Conservation (phyloP, 2,329 filamentous ascomycete species). For the Alternaria metachromatica region DNA sequence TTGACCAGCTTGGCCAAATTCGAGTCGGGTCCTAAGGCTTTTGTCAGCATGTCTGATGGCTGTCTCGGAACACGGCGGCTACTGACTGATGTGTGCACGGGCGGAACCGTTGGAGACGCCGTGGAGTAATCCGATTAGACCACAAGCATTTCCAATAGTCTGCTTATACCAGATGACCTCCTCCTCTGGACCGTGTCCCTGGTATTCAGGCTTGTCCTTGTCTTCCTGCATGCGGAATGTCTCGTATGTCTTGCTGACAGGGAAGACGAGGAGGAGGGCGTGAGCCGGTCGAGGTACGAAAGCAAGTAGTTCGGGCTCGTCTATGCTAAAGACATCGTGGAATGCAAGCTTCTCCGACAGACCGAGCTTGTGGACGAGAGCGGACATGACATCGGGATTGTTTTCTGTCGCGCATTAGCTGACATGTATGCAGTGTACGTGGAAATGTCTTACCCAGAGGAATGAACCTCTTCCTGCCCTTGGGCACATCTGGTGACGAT, state of each 20-base stretch:
- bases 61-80: not conserved
- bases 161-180: conserved; percentile 94
- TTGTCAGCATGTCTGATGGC: conserved; percentile 20
- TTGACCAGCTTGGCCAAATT: conserved; percentile 70
- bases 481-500: conserved; percentile 40
- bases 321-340: conserved; percentile 91
- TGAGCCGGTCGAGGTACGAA: conserved; percentile 89
- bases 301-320: conserved; percentile 80
- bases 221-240: conserved; percentile 78
- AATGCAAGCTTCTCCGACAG: conserved; percentile 78
- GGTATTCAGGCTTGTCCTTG: conserved; percentile 66
- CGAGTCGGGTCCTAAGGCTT: conserved; percentile 53
- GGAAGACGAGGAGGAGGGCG: conserved; percentile 91
- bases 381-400: conserved; percentile 91
- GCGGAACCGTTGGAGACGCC: conserved; percentile 81
- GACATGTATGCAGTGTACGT: not conserved
- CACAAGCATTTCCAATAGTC: conserved; percentile 94
- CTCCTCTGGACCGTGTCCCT: conserved; percentile 70
- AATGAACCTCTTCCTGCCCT: conserved; percentile 45
- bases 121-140: conserved; percentile 88
- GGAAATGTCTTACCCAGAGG: conserved; percentile 40
- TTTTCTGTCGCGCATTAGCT: conserved; percentile 57
- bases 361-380: conserved; percentile 83
- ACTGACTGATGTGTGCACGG: conserved; percentile 48
- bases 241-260: conserved; percentile 81